Evolutionary conservation across 495 filamentous ascomycete species (phyloP).

Genomic region (Stereocaulon alpinum): DNA sequence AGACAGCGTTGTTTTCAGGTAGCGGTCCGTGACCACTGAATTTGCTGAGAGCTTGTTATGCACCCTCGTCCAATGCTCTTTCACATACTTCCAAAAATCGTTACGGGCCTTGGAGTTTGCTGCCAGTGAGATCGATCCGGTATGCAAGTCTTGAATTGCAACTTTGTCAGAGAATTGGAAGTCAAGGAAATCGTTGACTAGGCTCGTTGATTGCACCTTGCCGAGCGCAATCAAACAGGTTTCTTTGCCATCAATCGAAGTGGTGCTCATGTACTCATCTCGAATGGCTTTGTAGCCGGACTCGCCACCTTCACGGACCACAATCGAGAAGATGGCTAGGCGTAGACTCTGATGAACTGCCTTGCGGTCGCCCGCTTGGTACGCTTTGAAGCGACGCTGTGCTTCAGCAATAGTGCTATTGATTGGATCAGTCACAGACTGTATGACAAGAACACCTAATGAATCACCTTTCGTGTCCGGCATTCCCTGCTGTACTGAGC

Average conservation of each 20-base stretch:
- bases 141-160: slow-evolving; percentile 76
- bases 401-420: slow-evolving; percentile 57
- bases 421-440: slow-evolving; percentile 14
- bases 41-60: slow-evolving; percentile 61
- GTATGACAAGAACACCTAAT: background rate
- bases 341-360: slow-evolving; percentile 76
- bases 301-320: slow-evolving; percentile 56
- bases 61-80: slow-evolving; percentile 64
- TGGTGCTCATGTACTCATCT: slow-evolving; percentile 69
- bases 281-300: slow-evolving; percentile 64
- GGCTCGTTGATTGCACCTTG: slow-evolving; percentile 53
- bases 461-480: slow-evolving; percentile 60
- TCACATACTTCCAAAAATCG: slow-evolving; percentile 74
- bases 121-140: slow-evolving; percentile 59
- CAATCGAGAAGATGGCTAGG: slow-evolving; percentile 65
- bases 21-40: slow-evolving; percentile 78
- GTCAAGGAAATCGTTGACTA: slow-evolving; percentile 60
- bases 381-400: slow-evolving; percentile 62
- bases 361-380: slow-evolving; percentile 51
- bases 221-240: slow-evolving; percentile 69
- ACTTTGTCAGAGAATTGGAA: slow-evolving; percentile 73
- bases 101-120: slow-evolving; percentile 58
- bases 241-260: slow-evolving; percentile 82
- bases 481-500: slow-evolving; percentile 60
- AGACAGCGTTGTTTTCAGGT: slow-evolving; percentile 62